These are phyloP conservation scores for Boletus rex-veris DNA, from an alignment of 768 basidiomycete species.

Conservation along the genomic window DNA sequence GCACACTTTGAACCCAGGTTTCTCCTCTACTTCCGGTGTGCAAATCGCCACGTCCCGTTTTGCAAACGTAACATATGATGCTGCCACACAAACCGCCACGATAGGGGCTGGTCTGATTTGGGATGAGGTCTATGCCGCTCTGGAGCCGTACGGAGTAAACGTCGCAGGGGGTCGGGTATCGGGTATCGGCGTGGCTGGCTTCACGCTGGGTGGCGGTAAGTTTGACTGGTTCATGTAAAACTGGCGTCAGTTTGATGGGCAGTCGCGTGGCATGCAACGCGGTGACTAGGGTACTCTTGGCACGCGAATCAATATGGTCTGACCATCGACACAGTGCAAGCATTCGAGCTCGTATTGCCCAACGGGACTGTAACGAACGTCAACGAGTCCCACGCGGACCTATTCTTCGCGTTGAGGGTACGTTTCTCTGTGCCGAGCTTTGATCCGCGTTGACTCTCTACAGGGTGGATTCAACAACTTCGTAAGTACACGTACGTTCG, in stretches of 20 bases:
- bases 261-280: slow-evolving; percentile 6
- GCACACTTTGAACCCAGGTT: slow-evolving; percentile 51
- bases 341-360: slow-evolving; percentile 59
- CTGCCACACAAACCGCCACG: slow-evolving; percentile 36
- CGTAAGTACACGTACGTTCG: slow-evolving; percentile 24
- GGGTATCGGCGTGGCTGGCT: slow-evolving; percentile 58
- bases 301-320: slow-evolving; percentile 59
- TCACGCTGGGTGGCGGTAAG: slow-evolving; percentile 56
- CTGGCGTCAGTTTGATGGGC: slow-evolving; percentile 1
- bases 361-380: slow-evolving; percentile 43
- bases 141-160: slow-evolving; percentile 46
- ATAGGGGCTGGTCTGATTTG: slow-evolving; percentile 48
- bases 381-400: slow-evolving; percentile 35
- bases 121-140: slow-evolving; percentile 61
- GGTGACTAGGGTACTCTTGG: slow-evolving; percentile 56
- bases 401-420: slow-evolving; percentile 47
- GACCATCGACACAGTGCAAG: slow-evolving; percentile 50
- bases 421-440: slow-evolving; percentile 3
- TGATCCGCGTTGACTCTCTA: neutral
- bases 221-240: neutral
- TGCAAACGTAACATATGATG: slow-evolving; percentile 42
- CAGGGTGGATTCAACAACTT: slow-evolving; percentile 69
- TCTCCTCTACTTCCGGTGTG: slow-evolving; percentile 58
- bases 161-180: slow-evolving; percentile 59
- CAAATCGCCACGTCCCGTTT: slow-evolving; percentile 56